Conservation (phyloP, 2,329 filamentous ascomycete species). For the Botryosphaeria dothidea region DNA sequence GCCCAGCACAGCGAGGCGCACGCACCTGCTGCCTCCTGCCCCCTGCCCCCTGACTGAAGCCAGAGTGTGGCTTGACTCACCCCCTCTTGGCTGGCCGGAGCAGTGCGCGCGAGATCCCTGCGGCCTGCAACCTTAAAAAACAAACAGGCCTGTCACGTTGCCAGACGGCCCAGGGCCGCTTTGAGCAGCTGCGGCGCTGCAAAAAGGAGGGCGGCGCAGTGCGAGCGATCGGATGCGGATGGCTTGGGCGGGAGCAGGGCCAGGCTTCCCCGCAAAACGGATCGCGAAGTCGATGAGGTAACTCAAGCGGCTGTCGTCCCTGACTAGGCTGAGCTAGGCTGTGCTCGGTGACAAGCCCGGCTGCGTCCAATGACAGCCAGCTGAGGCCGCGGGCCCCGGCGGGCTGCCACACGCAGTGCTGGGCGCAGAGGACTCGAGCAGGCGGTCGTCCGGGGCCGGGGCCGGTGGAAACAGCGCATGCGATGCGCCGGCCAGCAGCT, state of each 20-base stretch:
- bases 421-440: neutral
- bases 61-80: neutral
- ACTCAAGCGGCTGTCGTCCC: neutral
- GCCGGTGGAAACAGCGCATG: neutral
- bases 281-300: neutral
- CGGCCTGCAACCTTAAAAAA: neutral
- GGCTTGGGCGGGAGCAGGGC: neutral
- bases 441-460: neutral
- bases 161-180: neutral
- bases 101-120: neutral
- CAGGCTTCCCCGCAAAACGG: slow-evolving; percentile 12
- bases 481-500: neutral
- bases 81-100: neutral
- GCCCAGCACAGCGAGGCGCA: neutral
- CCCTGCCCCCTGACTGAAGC: neutral
- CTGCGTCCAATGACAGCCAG: neutral
- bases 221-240: neutral
- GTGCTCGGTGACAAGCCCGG: neutral
- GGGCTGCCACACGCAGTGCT: neutral
- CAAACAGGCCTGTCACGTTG: neutral
- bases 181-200: neutral
- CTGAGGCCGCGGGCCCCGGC: neutral
- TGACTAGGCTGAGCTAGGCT: slow-evolving; percentile 1
- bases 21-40: neutral
- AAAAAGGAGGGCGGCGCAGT: neutral